phyloP scores from a whole-genome alignment of 306 rosid species.

The Prosopis cineraria region DNA sequence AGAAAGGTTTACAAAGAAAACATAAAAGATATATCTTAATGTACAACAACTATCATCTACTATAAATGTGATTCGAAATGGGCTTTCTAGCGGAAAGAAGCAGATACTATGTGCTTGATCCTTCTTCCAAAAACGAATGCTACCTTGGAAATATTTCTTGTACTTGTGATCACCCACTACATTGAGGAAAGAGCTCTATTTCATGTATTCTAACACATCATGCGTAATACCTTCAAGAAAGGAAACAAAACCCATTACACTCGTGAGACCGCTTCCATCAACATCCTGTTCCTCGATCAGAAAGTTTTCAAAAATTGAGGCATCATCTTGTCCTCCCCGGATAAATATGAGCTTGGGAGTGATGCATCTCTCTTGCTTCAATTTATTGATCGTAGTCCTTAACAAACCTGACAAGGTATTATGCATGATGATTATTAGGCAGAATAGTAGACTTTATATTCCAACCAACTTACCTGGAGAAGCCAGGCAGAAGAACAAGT shows the following conservation, averaged over 20 bases:
- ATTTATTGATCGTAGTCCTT: constrained; percentile 70
- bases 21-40: constrained; percentile 17
- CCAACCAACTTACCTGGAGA: constrained; percentile 16
- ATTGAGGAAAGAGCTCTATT: constrained; percentile 45
- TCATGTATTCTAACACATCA: constrained; percentile 75
- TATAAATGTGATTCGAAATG: constrained; percentile 18
- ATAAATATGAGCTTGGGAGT: constrained; percentile 90
- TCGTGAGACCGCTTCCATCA: constrained; percentile 83
- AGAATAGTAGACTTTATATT: constrained; percentile 6
- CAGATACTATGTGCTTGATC: constrained; percentile 29
- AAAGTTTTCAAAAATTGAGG: constrained; percentile 80
- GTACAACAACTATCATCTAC: constrained; percentile 38
- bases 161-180: constrained; percentile 21
- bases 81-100: constrained; percentile 20
- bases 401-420: constrained; percentile 65
- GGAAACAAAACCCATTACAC: constrained; percentile 87
- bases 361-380: constrained; percentile 90
- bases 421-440: constrained; percentile 33
- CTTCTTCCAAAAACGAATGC: constrained; percentile 40
- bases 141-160: constrained; percentile 31
- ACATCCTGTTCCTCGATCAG: constrained; percentile 97
- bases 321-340: constrained; percentile 89
- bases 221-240: constrained; percentile 70
- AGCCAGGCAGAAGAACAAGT: constrained; percentile 10
- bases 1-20: constrained; percentile 22